A percentile compares a stretch with the other conserved stretches of the same genome.
Evolutionary conservation across 495 filamentous ascomycete genomes (phyloP).

Genomic region (Daldinia decipiens): DNA sequence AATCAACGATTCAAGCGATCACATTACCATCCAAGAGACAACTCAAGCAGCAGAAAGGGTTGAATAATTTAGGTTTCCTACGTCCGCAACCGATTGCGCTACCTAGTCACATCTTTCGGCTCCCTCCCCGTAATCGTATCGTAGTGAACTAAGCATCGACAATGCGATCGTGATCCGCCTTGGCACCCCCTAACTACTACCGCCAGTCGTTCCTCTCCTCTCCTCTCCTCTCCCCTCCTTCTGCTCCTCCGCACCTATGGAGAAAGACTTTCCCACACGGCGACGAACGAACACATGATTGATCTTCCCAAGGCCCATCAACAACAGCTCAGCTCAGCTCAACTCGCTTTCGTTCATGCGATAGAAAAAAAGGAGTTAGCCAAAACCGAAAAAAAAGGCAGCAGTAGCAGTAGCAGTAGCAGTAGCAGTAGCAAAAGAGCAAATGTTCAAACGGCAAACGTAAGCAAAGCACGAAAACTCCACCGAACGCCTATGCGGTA

Average conservation of each 20-base stretch:
- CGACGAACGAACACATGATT: not conserved
- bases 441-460: slow-evolving; percentile 7
- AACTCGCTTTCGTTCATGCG: not conserved
- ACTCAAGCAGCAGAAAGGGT: slow-evolving; percentile 5
- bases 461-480: slow-evolving; percentile 25
- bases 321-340: not conserved
- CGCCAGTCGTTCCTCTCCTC: not conserved
- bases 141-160: slow-evolving; percentile 4
- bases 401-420: not conserved
- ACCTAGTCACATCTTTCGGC: slow-evolving; percentile 10
- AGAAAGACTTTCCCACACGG: slow-evolving; percentile 5
- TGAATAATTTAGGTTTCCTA: slow-evolving; percentile 46
- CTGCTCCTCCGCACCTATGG: not conserved
- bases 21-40: not conserved
- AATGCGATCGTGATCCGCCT: not conserved
- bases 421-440: slow-evolving; percentile 3
- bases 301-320: not conserved
- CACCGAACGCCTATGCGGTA: slow-evolving; percentile 46
- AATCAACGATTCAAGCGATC: not conserved
- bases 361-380: not conserved
- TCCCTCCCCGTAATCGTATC: not conserved
- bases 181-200: slow-evolving; percentile 15
- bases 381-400: not conserved
- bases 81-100: slow-evolving; percentile 24
- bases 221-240: slow-evolving; percentile 4